A percentile compares a stretch with the other conserved stretches of the same genome.
Evolutionary conservation across 2,329 filamentous ascomycete genomes (phyloP).

Genomic region (Colletotrichum lini): DNA sequence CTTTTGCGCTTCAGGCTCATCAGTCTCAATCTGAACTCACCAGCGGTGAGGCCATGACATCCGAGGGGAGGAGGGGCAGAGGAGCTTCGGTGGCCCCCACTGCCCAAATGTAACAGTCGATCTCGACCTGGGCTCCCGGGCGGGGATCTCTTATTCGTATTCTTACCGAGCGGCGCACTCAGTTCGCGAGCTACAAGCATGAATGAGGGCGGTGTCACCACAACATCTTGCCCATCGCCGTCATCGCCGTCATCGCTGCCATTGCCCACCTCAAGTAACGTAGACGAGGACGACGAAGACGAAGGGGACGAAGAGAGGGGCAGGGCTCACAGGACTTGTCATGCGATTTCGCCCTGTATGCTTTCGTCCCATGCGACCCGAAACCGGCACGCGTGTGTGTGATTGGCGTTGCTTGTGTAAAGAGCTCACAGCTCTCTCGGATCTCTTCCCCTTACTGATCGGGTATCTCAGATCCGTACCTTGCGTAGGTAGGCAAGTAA

Average conservation of each 20-base stretch:
- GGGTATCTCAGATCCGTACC: no score
- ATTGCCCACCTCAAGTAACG: not conserved
- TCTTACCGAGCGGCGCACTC: not conserved
- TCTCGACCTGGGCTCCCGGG: not conserved
- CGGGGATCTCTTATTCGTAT: slow-evolving; percentile 22
- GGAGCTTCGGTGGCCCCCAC: not conserved
- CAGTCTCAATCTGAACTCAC: not conserved
- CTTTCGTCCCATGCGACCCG: slow-evolving; percentile 26
- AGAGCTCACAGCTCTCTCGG: not conserved
- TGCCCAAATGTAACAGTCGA: not conserved
- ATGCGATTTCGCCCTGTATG: not conserved
- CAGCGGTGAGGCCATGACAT: not conserved
- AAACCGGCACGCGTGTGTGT: slow-evolving; percentile 20
- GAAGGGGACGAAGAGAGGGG: not conserved
- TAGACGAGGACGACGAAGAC: not conserved
- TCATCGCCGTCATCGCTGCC: not conserved
- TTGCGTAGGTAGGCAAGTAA: no score
- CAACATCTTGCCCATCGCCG: not conserved
- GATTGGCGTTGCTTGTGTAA: slow-evolving; percentile 18
- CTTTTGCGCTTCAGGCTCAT: not conserved
- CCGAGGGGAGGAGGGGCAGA: not conserved
- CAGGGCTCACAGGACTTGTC: not conserved
- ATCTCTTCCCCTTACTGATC: no score
- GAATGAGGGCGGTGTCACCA: not conserved
- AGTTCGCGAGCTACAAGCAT: not conserved